Evolutionary conservation across 257 asterid genomes (phyloP), one percentile per base, ranked within the genome.

Genomic region (Leptodermis oblonga): DNA sequence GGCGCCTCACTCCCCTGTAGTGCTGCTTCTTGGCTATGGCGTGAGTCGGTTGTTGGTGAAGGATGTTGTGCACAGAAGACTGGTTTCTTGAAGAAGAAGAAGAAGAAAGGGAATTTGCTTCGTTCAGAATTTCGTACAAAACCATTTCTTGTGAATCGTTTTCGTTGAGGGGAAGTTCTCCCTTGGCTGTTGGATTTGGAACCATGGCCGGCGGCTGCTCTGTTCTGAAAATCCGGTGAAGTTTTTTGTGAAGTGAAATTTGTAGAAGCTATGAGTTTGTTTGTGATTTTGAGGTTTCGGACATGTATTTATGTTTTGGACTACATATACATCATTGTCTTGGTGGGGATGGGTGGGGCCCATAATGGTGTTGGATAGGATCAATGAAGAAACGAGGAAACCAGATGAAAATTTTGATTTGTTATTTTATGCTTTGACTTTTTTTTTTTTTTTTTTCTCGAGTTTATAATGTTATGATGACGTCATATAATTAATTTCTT

Each of bases 91-190:
- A 78, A 4, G 80, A 65, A 41, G 6, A 69, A 64, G 79, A 22
- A 37, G 72, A 14, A 22, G 51, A 43, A 5, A 87, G 56, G 10
- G 79, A 73, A 3, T 62, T 77, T 5, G 95, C 95, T 75, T 88
- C 92, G 22, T 68, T 81, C 0, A 88, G 79, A 26, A 88, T 66
- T 65, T 88, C 84, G 12, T 79, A 79, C n/a, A 88, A 31, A 10
- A 88, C 56, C 23, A 75, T 81, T 75, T 88, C 95, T 69, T 88
- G 88, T 0, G 95, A 88, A 53, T 86, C 95, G 5, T 88, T 88
- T 81, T 88, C 95, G 49, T 86, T 82, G 1, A 88, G 84, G 46
- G 95, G 87, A 4, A 70, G 12, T 33, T 76, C 88, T 22, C n/a
- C 69, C 43, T 12, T 26, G n/a, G 37, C 17, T 2, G 14, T 11